A percentile compares a stretch with the other conserved stretches of the same genome.
phyloP scores from a whole-genome alignment of 495 filamentous ascomycete species.

The Penicillium daleae region DNA sequence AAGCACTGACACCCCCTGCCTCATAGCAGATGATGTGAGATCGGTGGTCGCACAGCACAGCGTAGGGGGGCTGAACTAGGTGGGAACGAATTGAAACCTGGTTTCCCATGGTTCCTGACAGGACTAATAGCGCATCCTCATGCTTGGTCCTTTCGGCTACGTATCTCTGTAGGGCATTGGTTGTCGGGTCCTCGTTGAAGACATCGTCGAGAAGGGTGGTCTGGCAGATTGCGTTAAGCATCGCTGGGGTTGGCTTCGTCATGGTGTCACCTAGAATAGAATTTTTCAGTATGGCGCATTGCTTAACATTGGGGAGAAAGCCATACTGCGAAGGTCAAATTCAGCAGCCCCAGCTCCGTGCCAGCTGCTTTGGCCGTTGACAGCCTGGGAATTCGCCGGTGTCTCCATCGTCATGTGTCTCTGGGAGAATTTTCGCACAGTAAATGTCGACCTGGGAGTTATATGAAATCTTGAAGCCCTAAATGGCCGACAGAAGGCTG shows the following conservation, averaged over 20 bases:
- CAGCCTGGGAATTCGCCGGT: slow-evolving; percentile 17
- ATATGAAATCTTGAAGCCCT: slow-evolving; percentile 1
- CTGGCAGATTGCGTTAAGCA: slow-evolving; percentile 68
- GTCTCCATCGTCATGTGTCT: slow-evolving; percentile 32
- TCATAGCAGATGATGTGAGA: slow-evolving; percentile 55
- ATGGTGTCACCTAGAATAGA: slow-evolving; percentile 65
- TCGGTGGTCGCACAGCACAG: slow-evolving; percentile 51
- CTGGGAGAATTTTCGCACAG: slow-evolving; percentile 23
- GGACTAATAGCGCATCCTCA: slow-evolving; percentile 70
- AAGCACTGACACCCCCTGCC: slow-evolving; percentile 52
- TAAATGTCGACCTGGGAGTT: neutral
- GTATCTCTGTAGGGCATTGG: slow-evolving; percentile 69
- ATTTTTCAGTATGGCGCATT: slow-evolving; percentile 14
- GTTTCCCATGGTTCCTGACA: slow-evolving; percentile 87
- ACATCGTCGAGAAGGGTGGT: slow-evolving; percentile 79
- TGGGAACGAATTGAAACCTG: slow-evolving; percentile 54
- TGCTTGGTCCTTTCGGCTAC: slow-evolving; percentile 73
- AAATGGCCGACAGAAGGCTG: slow-evolving; percentile 22
- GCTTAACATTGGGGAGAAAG: slow-evolving; percentile 12
- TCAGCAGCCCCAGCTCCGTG: slow-evolving; percentile 63
- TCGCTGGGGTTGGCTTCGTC: slow-evolving; percentile 80
- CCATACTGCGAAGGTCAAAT: slow-evolving; percentile 61
- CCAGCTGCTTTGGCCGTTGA: slow-evolving; percentile 50
- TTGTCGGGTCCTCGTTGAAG: slow-evolving; percentile 80
- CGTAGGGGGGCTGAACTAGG: slow-evolving; percentile 53